Conservation (phyloP, 2,329 filamentous ascomycete genomes). For the Aaosphaeria arxii region DNA sequence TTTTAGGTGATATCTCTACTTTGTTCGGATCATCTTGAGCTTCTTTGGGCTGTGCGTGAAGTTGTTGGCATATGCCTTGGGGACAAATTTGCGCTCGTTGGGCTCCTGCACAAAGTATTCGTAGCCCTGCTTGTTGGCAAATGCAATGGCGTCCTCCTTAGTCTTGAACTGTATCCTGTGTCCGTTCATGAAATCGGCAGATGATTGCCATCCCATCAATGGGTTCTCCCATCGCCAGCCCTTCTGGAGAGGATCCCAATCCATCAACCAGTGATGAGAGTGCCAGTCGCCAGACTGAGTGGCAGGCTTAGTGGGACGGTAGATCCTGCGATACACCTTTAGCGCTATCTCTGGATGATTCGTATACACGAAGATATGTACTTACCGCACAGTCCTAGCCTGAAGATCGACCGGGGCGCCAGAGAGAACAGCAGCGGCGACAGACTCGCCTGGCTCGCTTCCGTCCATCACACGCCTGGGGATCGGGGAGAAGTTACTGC, state of each 20-base stretch:
- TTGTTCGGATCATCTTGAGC: conserved; percentile 77
- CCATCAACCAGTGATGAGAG: conserved; percentile 87
- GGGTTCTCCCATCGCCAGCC: conserved; percentile 98
- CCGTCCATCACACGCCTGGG: conserved; percentile 88
- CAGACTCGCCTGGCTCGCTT: conserved; percentile 71
- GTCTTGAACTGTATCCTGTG: conserved; percentile 84
- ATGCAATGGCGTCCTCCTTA: conserved; percentile 92
- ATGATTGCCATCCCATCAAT: conserved; percentile 98
- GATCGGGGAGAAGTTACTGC: conserved; percentile 83
- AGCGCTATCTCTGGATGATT: neutral
- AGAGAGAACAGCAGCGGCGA: conserved; percentile 82
- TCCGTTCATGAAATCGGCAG: conserved; percentile 91
- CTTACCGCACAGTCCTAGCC: conserved; percentile 87
- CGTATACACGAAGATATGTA: neutral
- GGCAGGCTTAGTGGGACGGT: conserved; percentile 85
- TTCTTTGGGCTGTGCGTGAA: conserved; percentile 83
- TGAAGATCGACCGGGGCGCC: conserved; percentile 93
- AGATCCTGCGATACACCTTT: conserved; percentile 65
- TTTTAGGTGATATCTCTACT: conserved; percentile 55
- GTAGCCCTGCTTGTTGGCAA: conserved; percentile 98
- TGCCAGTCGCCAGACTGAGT: conserved; percentile 93
- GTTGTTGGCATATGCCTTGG: conserved; percentile 97
- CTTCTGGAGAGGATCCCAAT: conserved; percentile 92
- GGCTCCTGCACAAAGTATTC: conserved; percentile 99
- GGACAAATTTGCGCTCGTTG: conserved; percentile 77